phyloP scores from a whole-genome alignment of 2,329 filamentous ascomycete genomes.

The Pleoardoris graminearum region DNA sequence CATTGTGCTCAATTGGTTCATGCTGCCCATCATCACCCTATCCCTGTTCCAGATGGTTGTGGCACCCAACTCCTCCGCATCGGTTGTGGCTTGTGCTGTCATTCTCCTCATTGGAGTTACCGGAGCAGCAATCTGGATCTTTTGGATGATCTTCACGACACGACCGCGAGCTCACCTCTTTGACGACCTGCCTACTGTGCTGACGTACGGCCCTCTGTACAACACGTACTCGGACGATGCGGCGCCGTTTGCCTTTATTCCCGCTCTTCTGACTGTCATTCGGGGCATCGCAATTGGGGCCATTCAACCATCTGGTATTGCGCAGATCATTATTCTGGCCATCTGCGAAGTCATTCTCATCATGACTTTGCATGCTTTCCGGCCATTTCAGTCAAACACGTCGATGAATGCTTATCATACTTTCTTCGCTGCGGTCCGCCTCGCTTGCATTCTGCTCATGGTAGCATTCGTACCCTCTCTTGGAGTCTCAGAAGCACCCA shows the following conservation, averaged over 20 bases:
- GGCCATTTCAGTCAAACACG: slow-evolving; percentile 85
- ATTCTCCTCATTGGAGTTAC: slow-evolving; percentile 74
- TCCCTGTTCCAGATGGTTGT: slow-evolving; percentile 92
- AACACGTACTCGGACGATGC: slow-evolving; percentile 97
- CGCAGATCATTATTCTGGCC: slow-evolving; percentile 87
- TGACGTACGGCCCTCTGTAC: slow-evolving; percentile 90
- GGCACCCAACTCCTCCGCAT: slow-evolving; percentile 67
- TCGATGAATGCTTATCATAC: slow-evolving; percentile 98
- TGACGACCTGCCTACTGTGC: slow-evolving; percentile 86
- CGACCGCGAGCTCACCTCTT: slow-evolving; percentile 86
- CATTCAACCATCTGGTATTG: slow-evolving; percentile 88
- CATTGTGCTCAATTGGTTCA: slow-evolving; percentile 88
- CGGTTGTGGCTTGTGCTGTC: slow-evolving; percentile 73
- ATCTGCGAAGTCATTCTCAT: slow-evolving; percentile 93
- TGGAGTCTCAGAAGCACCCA: slow-evolving; percentile 74
- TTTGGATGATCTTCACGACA: slow-evolving; percentile 77
- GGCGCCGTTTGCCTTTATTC: slow-evolving; percentile 85
- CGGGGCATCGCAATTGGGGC: slow-evolving; percentile 90
- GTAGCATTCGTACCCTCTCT: slow-evolving; percentile 80
- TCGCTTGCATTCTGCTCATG: slow-evolving; percentile 62
- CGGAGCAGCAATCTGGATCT: slow-evolving; percentile 75
- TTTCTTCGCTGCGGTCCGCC: slow-evolving; percentile 76
- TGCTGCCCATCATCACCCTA: slow-evolving; percentile 82
- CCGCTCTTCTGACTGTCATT: slow-evolving; percentile 80
- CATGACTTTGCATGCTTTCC: slow-evolving; percentile 83